These are phyloP conservation scores for Trichocomaceae sp. DNA, from an alignment of 2,329 filamentous ascomycete genomes.

Conservation along the genomic window DNA sequence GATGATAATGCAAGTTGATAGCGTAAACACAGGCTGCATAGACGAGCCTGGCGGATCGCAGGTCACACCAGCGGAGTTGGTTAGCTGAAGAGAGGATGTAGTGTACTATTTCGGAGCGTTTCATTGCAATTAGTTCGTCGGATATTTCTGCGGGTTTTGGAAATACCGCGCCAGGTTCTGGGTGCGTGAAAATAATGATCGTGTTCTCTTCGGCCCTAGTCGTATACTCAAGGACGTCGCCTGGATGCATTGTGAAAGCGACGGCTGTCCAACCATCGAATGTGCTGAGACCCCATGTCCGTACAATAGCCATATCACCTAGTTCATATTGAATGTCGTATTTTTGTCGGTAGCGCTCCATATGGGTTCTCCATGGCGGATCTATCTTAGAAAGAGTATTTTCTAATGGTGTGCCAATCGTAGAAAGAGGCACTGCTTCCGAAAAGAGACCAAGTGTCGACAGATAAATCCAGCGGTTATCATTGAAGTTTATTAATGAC, in stretches of 20 bases:
- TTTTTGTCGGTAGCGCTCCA: constrained; percentile 29
- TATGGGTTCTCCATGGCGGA: constrained; percentile 24
- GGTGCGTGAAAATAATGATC: constrained; percentile 31
- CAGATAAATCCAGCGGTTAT: constrained; percentile 23
- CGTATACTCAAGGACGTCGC: constrained; percentile 52
- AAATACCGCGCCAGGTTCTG: constrained; percentile 15
- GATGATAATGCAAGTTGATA: constrained; percentile 24
- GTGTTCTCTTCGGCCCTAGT: constrained; percentile 42
- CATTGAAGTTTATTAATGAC: constrained; percentile 12
- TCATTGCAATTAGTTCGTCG: constrained; percentile 13
- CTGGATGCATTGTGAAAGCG: constrained; percentile 49
- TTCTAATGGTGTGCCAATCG: constrained; percentile 1
- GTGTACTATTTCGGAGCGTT: constrained; percentile 21
- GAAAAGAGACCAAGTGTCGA: constrained; percentile 26
- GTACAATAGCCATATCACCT: constrained; percentile 43
- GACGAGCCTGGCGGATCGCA: constrained; percentile 25
- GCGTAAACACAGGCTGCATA: constrained; percentile 34
- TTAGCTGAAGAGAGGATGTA: constrained; percentile 24
- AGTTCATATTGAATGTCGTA: constrained; percentile 48
- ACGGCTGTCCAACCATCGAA: constrained; percentile 43
- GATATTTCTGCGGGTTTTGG: constrained; percentile 16
- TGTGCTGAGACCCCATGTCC: constrained; percentile 50
- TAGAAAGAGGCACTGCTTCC: constrained; percentile 12
- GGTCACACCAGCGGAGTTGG: constrained; percentile 14
- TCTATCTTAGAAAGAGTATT: background rate